These are phyloP conservation scores for Kwoniella dejecticola DNA, from an alignment of 768 basidiomycete species.

Conservation along the genomic window DNA sequence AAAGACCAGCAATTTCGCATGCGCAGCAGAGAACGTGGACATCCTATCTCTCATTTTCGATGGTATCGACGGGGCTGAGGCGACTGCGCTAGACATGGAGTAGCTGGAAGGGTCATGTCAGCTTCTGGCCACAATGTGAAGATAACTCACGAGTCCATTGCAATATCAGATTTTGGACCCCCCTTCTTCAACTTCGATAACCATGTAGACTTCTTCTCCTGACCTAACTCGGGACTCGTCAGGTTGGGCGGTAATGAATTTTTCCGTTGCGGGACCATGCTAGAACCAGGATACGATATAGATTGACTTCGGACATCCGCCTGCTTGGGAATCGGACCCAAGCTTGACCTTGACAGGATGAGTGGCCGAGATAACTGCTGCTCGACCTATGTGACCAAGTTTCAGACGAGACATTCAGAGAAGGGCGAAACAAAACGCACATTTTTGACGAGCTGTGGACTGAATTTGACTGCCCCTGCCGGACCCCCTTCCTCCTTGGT, in stretches of 20 bases:
- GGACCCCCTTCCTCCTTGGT: not conserved
- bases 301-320: not conserved
- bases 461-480: not conserved
- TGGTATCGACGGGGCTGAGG: not conserved
- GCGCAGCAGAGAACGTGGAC: slow-evolving; percentile 23
- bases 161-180: not conserved
- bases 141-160: slow-evolving; percentile 2
- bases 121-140: no score
- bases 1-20: slow-evolving; percentile 28
- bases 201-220: slow-evolving; percentile 6
- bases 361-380: not conserved
- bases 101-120: not conserved
- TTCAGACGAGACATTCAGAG: no score
- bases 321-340: not conserved
- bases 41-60: slow-evolving; percentile 21
- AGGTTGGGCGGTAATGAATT: not conserved
- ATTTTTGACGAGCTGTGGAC: slow-evolving; percentile 6
- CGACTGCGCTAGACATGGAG: not conserved
- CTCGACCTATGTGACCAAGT: not conserved
- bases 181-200: slow-evolving; percentile 8
- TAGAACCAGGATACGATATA: not conserved
- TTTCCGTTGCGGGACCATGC: not conserved
- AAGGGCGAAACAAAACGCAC: no score
- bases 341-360: not conserved
- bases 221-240: not conserved